A percentile compares a stretch with the other conserved stretches of the same genome.
These are phyloP conservation scores for Serendipita sp. DNA, from an alignment of 768 basidiomycete genomes.

Conservation along the genomic window DNA sequence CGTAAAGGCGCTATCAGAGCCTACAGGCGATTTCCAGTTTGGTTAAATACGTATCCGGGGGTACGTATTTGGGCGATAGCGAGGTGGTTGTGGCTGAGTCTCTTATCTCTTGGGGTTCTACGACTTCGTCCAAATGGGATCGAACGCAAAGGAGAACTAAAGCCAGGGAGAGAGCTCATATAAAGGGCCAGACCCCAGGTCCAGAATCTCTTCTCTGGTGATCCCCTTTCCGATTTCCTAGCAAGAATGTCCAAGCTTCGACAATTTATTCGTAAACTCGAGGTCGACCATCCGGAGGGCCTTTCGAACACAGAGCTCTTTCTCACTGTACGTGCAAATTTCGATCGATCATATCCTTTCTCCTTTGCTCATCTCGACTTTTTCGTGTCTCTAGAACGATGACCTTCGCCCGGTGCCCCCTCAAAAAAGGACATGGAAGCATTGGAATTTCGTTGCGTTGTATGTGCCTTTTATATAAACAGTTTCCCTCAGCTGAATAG, in stretches of 20 bases:
- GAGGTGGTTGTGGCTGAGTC: no score
- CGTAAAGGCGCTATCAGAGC: no score
- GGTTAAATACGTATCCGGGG: no score
- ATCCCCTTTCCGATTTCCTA: background rate
- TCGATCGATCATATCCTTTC: conserved; percentile 13
- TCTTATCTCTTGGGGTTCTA: no score
- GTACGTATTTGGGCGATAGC: no score
- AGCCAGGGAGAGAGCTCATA: no score
- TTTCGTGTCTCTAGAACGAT: conserved; percentile 44
- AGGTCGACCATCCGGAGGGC: conserved; percentile 39
- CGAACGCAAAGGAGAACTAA: no score
- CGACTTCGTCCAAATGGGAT: no score
- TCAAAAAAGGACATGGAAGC: conserved; percentile 49
- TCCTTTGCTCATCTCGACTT: conserved; percentile 17
- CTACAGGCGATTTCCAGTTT: no score
- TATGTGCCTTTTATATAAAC: conserved; percentile 20
- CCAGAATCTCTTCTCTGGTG: no score
- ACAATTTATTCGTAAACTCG: conserved; percentile 19
- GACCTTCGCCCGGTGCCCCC: conserved; percentile 54
- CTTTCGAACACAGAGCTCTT: conserved; percentile 41
- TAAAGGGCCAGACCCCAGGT: no score
- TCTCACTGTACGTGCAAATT: conserved; percentile 31
- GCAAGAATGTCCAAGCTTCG: background rate
- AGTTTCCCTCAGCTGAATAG: background rate
- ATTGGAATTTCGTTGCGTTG: conserved; percentile 53